phyloP scores from a whole-genome alignment of 768 basidiomycete species.

The Pulveroboletus sp. region DNA sequence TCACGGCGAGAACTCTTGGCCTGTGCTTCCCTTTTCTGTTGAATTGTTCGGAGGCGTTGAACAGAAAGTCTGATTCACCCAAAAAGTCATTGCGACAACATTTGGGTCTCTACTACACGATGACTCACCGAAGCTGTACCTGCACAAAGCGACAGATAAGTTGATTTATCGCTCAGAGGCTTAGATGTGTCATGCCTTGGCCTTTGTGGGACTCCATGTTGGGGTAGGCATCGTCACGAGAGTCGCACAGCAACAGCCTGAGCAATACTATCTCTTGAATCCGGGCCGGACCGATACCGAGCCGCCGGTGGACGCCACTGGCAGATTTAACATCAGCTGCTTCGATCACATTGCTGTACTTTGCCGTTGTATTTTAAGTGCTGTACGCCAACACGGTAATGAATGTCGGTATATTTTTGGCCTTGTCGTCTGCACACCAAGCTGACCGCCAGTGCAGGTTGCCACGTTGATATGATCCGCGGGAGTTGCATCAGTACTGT shows the following conservation, averaged over 20 bases:
- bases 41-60: conserved; percentile 78
- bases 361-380: not conserved
- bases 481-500: no score
- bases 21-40: conserved; percentile 92
- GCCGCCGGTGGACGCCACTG: not conserved
- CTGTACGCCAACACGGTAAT: no score
- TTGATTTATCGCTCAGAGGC: not conserved
- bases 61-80: conserved; percentile 65
- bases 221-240: conserved; percentile 27
- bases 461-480: not conserved
- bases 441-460: not conserved
- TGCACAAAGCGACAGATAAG: conserved; percentile 17
- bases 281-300: conserved; percentile 13
- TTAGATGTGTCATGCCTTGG: conserved; percentile 40
- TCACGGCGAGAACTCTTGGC: conserved; percentile 72
- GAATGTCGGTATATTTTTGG: not conserved
- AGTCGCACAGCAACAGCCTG: not conserved
- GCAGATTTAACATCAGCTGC: not conserved
- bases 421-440: not conserved
- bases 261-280: no score
- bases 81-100: not conserved
- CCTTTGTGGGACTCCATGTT: conserved; percentile 61
- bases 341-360: not conserved
- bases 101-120: not conserved
- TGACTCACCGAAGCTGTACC: conserved; percentile 48